Evolutionary conservation across 176 grass and related monocot species (phyloP), one percentile per base, ranked within the genome.

Genomic region (Avena insularis): DNA sequence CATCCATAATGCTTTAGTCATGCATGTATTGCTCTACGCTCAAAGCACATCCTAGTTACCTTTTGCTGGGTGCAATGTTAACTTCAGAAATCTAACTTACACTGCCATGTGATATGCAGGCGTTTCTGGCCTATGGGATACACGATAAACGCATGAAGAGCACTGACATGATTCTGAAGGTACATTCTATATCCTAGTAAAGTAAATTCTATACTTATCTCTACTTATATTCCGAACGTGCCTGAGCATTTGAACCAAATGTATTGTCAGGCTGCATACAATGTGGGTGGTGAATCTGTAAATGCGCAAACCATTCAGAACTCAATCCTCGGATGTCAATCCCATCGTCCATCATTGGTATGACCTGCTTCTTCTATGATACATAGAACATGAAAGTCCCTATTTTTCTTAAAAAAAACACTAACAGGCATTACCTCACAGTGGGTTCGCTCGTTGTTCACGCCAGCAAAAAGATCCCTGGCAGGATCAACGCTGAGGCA

Each of bases 321-420:
- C 84, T 93, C 91, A 35, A 99, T 99, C 87, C 91, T 99, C 31
- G 92, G 97, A 82, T 99, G 97, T 3, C 93, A 94, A 80, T 90
- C 91, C 31, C 92, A 94, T 87, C 92, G 97, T 67, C 94, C 97
- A 80, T 90, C 92, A 63, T 83, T 97, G 91, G 97, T 99, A 97
- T 72, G 76, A 65, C 9, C 3, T 74, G 54, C 68, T 59, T 84
- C 35, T 84, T 84, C 35, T 84, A 58, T 1, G 2, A 77, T 0
- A 11, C 15, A 6, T 61, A 82, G 40, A 61, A 61, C 0, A n/a
- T n/a, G 4, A 9, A 46, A 75, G 20, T 17, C 40, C 36, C 2
- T 77, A 68, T 59, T n/a, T n/a, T n/a, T n/a, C n/a, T n/a, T n/a
- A n/a, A n/a, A n/a, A n/a, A n/a, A n/a, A n/a, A n/a, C 9, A 73